These are phyloP conservation scores for Cercospora nicotianae DNA, from an alignment of 2,329 filamentous ascomycete species.

Conservation along the genomic window DNA sequence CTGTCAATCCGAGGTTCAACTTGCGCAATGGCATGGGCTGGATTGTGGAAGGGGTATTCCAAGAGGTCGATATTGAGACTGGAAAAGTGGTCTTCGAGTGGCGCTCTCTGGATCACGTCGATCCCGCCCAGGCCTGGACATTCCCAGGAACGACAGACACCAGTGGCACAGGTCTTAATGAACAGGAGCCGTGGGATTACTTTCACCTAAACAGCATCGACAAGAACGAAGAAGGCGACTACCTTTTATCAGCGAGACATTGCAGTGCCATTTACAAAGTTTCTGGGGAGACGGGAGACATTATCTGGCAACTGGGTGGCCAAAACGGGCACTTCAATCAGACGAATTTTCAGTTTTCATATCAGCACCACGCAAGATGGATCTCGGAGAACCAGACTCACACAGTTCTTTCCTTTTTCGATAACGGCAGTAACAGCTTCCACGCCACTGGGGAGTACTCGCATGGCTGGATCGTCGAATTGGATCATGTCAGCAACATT, in stretches of 20 bases:
- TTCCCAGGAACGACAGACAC: slow-evolving; percentile 45
- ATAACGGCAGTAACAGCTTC: slow-evolving; percentile 54
- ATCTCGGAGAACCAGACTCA: slow-evolving; percentile 48
- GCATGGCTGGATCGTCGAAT: slow-evolving; percentile 50
- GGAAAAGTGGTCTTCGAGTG: slow-evolving; percentile 60
- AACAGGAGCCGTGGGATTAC: slow-evolving; percentile 54
- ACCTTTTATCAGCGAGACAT: slow-evolving; percentile 51
- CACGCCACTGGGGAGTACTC: slow-evolving; percentile 43
- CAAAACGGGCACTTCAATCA: slow-evolving; percentile 48
- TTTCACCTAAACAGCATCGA: slow-evolving; percentile 58
- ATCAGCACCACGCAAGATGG: slow-evolving; percentile 56
- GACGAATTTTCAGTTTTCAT: slow-evolving; percentile 52
- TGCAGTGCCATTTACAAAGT: slow-evolving; percentile 51
- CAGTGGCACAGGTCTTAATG: slow-evolving; percentile 50
- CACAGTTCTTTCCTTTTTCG: slow-evolving; percentile 55
- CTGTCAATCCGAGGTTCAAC: slow-evolving; percentile 40
- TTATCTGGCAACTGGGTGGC: slow-evolving; percentile 55
- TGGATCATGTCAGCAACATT: slow-evolving; percentile 47
- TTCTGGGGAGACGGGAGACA: slow-evolving; percentile 47
- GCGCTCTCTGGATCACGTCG: slow-evolving; percentile 58
- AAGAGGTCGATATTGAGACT: slow-evolving; percentile 57
- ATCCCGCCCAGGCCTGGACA: slow-evolving; percentile 51
- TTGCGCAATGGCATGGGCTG: slow-evolving; percentile 49
- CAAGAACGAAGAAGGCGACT: slow-evolving; percentile 52
- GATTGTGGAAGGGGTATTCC: slow-evolving; percentile 55